Percentiles rank a stretch among this genome's conserved stretches.
These are phyloP conservation scores for Lepidopterella palustris DNA, from an alignment of 495 filamentous ascomycete genomes.

Conservation along the genomic window DNA sequence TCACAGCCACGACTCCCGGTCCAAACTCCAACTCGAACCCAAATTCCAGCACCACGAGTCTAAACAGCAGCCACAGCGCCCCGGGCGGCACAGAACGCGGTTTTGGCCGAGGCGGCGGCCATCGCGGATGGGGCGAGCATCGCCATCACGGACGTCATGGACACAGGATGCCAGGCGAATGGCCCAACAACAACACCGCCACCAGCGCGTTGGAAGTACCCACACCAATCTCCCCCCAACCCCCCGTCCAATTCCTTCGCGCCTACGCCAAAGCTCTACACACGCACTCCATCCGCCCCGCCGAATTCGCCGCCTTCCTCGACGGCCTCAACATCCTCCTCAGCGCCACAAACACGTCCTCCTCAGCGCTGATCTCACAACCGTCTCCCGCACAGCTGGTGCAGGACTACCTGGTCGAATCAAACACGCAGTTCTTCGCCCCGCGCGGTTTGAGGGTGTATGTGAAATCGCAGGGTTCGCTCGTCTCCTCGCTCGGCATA, in stretches of 20 bases:
- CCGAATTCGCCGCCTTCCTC: slow-evolving; percentile 26
- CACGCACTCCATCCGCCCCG: slow-evolving; percentile 23
- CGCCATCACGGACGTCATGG: slow-evolving; percentile 3
- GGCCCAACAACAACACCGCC: too few relatives aligned
- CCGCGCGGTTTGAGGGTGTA: slow-evolving; percentile 16
- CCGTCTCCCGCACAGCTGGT: background rate
- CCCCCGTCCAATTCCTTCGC: slow-evolving; percentile 22
- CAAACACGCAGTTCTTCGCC: slow-evolving; percentile 27
- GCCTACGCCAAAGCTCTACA: slow-evolving; percentile 29
- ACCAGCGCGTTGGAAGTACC: too few relatives aligned
- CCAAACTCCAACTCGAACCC: background rate
- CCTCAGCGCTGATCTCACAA: background rate
- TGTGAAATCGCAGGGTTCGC: slow-evolving; percentile 9
- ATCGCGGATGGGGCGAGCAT: background rate
- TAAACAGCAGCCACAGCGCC: background rate
- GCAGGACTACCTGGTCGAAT: slow-evolving; percentile 12
- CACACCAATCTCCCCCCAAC: background rate
- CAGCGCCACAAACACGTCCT: slow-evolving; percentile 5
- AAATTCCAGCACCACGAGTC: background rate
- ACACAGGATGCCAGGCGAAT: background rate
- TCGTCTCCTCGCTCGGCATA: slow-evolving; percentile 9
- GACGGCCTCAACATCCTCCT: slow-evolving; percentile 26
- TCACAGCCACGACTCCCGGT: too few relatives aligned
- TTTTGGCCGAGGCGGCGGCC: background rate
- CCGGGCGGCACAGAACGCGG: background rate